Evolutionary conservation across 1,284 basidiomycete species (phyloP), one percentile per base, ranked within the genome.

Genomic region (Cutaneotrichosporon cyanovorans): DNA sequence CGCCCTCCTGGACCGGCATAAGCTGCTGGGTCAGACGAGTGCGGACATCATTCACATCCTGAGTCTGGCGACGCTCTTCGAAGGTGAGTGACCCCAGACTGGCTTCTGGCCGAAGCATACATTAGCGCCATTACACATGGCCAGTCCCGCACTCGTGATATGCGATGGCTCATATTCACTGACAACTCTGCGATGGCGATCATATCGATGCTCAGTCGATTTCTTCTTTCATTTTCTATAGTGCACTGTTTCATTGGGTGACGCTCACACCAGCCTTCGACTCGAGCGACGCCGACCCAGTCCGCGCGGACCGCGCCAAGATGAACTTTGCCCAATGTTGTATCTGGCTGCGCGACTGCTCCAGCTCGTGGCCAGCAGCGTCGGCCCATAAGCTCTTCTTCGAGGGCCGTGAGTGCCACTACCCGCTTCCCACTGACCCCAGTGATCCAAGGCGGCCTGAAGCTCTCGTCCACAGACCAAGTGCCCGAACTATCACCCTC

Each of bases 371-470:
- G 68, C 59, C 68, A 0, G 58, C 63, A 1, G 65, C 68, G 1
- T 65, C 63, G 4, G 56, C 63, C 5, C 66, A 68, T 50, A 61
- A 63, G 45, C 45, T 67, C 12, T 70, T 70, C 53, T 66, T 70
- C 38, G 68, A 70, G 37, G 65, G 62, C 10, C 51, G n/a, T n/a
- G n/a, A n/a, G n/a, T n/a, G n/a, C n/a, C n/a, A n/a, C n/a, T n/a
- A n/a, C n/a, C n/a, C n/a, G n/a, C n/a, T n/a, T n/a, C n/a, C n/a
- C n/a, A n/a, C n/a, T n/a, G n/a, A n/a, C n/a, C n/a, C n/a, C n/a
- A n/a, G n/a, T 69, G 32, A 66, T 69, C 42, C 60, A 62, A 42
- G 65, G 65, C 8, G 66, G 65, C 4, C 45, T 64, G 3, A 57
- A 59, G 42, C 39, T 53, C 16, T 40, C 45, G 5, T 47, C 45